phyloP scores from a whole-genome alignment of 352 stramenopile species.

The Globisporangium barbulae region DNA sequence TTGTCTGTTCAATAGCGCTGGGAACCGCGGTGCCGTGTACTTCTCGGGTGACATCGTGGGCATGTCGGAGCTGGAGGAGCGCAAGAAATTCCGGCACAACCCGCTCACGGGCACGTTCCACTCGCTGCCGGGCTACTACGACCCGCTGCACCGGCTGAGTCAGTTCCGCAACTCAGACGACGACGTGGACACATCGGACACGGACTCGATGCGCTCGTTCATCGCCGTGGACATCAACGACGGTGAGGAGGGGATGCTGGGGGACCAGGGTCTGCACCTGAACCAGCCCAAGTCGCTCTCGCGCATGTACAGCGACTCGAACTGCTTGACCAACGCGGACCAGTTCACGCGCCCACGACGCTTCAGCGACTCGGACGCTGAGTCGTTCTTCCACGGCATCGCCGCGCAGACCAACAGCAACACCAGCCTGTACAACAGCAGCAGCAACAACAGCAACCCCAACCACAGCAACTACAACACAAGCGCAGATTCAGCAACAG shows the following conservation, averaged over 20 bases:
- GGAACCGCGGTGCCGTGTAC: constrained; percentile 83
- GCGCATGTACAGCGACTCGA: constrained; percentile 73
- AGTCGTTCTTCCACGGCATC: constrained; percentile 55
- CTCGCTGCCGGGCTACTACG: constrained; percentile 82
- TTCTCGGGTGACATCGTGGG: constrained; percentile 87
- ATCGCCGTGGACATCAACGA: constrained; percentile 76
- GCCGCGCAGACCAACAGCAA: constrained; percentile 24
- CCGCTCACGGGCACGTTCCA: constrained; percentile 87
- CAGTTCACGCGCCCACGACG: constrained; percentile 48
- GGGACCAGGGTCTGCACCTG: constrained; percentile 22
- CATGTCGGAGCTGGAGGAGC: constrained; percentile 86
- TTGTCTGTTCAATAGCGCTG: constrained; percentile 35
- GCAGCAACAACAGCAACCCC: neutral
- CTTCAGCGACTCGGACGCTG: constrained; percentile 81
- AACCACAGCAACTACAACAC: neutral
- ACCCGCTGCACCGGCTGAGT: constrained; percentile 76
- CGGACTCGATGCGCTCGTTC: constrained; percentile 72
- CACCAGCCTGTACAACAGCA: constrained; percentile 12
- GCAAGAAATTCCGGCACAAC: constrained; percentile 87
- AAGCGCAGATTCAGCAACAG: constrained; percentile 10
- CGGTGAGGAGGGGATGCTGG: constrained; percentile 36
- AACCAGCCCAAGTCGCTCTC: constrained; percentile 58
- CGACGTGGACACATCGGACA: constrained; percentile 60
- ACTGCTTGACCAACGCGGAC: constrained; percentile 35
- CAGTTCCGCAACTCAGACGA: constrained; percentile 63